Percentiles rank a stretch among this genome's conserved stretches.
Conservation (phyloP, 495 filamentous ascomycete genomes). For the Collariella sp. region DNA sequence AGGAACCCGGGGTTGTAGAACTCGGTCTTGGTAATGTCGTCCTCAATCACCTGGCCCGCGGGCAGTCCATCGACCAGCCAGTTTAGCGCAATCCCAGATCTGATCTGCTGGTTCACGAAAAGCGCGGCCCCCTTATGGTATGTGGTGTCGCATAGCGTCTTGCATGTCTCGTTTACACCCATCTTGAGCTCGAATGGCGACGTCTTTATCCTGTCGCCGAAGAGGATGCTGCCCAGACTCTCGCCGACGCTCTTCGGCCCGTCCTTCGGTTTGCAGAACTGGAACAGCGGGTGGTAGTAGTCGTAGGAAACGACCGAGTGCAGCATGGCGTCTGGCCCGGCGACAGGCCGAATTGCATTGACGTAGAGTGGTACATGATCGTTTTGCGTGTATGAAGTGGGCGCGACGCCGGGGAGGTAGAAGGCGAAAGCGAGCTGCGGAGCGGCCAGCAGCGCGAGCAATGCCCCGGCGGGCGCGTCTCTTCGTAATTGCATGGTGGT, state of each 20-base stretch:
- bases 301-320: constrained; percentile 90
- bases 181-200: constrained; percentile 85
- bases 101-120: constrained; percentile 76
- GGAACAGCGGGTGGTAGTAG: constrained; percentile 83
- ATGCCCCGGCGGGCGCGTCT: constrained; percentile 39
- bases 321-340: constrained; percentile 67
- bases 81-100: constrained; percentile 78
- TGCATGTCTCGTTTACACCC: constrained; percentile 77
- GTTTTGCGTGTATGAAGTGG: constrained; percentile 73
- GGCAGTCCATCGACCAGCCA: constrained; percentile 93
- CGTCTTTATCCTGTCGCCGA: constrained; percentile 89
- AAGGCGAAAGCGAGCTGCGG: constrained; percentile 63
- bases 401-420: constrained; percentile 93
- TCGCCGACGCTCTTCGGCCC: constrained; percentile 70
- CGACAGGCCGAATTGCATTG: constrained; percentile 80
- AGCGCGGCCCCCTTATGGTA: constrained; percentile 61
- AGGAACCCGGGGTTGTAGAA: constrained; percentile 87
- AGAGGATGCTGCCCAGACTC: constrained; percentile 90
- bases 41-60: constrained; percentile 67
- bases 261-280: constrained; percentile 72
- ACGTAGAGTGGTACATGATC: constrained; percentile 82
- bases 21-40: constrained; percentile 59
- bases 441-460: constrained; percentile 37
- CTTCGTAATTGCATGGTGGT: constrained; percentile 40
- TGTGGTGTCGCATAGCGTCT: constrained; percentile 57